Conservation (phyloP, 805 yeast species). For the Brettanomyces custersianus region DNA sequence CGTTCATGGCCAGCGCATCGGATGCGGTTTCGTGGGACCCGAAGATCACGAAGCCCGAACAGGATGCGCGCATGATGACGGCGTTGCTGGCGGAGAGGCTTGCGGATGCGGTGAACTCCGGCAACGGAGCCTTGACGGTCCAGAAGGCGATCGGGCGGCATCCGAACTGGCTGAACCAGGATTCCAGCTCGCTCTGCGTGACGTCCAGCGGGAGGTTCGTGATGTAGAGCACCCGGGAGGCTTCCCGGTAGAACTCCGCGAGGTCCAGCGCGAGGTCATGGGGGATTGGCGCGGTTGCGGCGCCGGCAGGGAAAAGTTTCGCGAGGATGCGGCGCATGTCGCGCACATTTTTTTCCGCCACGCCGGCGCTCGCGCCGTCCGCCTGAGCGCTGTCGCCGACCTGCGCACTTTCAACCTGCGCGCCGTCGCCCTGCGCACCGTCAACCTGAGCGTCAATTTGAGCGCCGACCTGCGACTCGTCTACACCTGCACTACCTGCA, state of each 20-base stretch:
- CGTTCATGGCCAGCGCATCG: conserved; percentile 71
- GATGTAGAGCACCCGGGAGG: conserved; percentile 70
- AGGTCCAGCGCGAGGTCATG: conserved; percentile 72
- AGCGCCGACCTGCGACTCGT: too few species aligned
- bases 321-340: background rate
- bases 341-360: background rate
- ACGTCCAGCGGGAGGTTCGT: conserved; percentile 79
- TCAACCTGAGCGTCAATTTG: too few species aligned
- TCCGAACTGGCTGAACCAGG: conserved; percentile 86
- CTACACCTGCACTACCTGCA: too few species aligned
- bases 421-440: too few species aligned
- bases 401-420: background rate
- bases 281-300: conserved; percentile 39
- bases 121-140: conserved; percentile 58
- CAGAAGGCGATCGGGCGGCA: conserved; percentile 84
- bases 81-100: conserved; percentile 2
- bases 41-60: conserved; percentile 80
- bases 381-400: background rate
- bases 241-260: conserved; percentile 55
- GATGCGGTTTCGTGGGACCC: conserved; percentile 79
- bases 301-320: conserved; percentile 14
- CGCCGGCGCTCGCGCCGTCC: background rate
- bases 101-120: conserved; percentile 11
- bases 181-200: conserved; percentile 82
- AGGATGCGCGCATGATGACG: conserved; percentile 24